Evolutionary conservation across 768 basidiomycete genomes (phyloP).

Genomic region (Asterophora lycoperdoides): DNA sequence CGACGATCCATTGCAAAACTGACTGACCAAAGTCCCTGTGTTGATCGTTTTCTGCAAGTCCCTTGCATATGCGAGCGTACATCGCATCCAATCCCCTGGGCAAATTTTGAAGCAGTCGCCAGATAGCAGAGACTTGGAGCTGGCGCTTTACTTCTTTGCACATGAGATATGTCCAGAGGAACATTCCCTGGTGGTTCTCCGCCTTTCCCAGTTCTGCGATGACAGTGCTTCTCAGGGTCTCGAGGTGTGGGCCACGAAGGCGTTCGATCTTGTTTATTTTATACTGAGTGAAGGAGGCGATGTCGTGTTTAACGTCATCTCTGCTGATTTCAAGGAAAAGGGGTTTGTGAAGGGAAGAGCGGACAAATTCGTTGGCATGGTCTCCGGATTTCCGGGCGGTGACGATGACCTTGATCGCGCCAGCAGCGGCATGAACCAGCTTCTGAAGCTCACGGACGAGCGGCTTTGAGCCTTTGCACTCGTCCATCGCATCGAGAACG

Average conservation of each 20-base stretch:
- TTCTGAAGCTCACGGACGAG: background rate
- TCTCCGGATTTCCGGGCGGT: slow-evolving; percentile 5
- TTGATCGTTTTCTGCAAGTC: slow-evolving; percentile 2
- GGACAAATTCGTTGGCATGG: background rate
- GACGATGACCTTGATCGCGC: background rate
- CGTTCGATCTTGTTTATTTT: background rate
- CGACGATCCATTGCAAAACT: slow-evolving; percentile 5
- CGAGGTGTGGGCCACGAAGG: background rate
- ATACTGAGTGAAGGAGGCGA: background rate
- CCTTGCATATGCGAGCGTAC: slow-evolving; percentile 6
- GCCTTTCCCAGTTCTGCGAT: background rate
- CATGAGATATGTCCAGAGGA: slow-evolving; percentile 8
- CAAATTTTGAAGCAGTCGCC: background rate
- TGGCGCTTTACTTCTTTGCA: slow-evolving; percentile 9
- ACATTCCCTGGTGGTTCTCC: slow-evolving; percentile 10
- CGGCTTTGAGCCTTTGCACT: background rate
- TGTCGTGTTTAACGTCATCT: slow-evolving; percentile 4
- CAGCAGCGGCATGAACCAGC: background rate
- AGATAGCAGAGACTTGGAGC: background rate
- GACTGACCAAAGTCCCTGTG: slow-evolving; percentile 1
- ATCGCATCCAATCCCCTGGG: slow-evolving; percentile 6
- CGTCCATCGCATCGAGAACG: slow-evolving; percentile 7
- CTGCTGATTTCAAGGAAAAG: slow-evolving; percentile 1
- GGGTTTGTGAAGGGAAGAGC: background rate
- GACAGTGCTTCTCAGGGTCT: background rate